Conservation (phyloP, 2,329 filamentous ascomycete species). For the Raffaelea arxii region DNA sequence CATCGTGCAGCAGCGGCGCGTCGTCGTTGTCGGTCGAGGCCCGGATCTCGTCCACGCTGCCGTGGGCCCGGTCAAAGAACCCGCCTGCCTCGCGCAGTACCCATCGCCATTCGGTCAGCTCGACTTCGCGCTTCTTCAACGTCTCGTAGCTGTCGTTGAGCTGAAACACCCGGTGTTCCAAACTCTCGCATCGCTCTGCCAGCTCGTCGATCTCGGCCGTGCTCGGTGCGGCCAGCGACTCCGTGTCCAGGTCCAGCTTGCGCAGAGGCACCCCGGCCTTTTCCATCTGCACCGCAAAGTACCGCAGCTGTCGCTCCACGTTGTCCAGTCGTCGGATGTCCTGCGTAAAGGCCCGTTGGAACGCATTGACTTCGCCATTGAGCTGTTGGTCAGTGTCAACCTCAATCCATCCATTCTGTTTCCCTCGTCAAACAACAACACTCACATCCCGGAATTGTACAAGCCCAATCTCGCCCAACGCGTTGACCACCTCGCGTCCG, state of each 20-base stretch:
- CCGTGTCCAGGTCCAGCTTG: slow-evolving; percentile 82
- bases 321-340: slow-evolving; percentile 97
- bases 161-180: slow-evolving; percentile 84
- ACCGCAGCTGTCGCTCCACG: slow-evolving; percentile 93
- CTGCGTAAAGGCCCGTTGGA: slow-evolving; percentile 94
- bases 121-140: slow-evolving; percentile 92
- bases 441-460: slow-evolving; percentile 96
- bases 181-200: slow-evolving; percentile 78
- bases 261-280: slow-evolving; percentile 79
- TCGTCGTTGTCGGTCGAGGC: slow-evolving; percentile 82
- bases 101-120: slow-evolving; percentile 97
- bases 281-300: slow-evolving; percentile 93
- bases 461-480: slow-evolving; percentile 87
- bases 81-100: slow-evolving; percentile 91
- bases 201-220: slow-evolving; percentile 96
- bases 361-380: slow-evolving; percentile 85
- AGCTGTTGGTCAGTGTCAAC: slow-evolving; percentile 46
- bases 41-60: slow-evolving; percentile 92
- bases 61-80: slow-evolving; percentile 94
- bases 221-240: slow-evolving; percentile 76
- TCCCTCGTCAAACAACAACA: slow-evolving; percentile 1
- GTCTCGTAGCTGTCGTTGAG: slow-evolving; percentile 98
- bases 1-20: slow-evolving; percentile 83
- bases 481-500: slow-evolving; percentile 92
- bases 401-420: background rate